Conservation (phyloP, 139 green algal species). For the Chlorella sp. region DNA sequence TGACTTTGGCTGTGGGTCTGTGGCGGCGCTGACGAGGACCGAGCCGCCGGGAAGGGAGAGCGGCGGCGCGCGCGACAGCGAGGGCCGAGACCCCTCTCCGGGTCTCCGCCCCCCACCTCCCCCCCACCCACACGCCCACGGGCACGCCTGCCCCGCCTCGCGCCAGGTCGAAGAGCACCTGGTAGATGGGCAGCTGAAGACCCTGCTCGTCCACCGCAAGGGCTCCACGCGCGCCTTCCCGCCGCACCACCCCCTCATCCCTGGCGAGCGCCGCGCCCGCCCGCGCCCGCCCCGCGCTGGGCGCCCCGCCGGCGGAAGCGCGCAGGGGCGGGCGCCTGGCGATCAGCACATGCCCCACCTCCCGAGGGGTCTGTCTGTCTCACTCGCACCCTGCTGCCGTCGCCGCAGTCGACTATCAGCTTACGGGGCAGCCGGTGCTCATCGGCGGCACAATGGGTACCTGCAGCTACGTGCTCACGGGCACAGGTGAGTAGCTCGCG, state of each 20-base stretch:
- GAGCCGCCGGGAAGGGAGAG: no score
- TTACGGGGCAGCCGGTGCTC: constrained; percentile 86
- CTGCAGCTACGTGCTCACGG: constrained; percentile 89
- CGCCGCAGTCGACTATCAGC: constrained; percentile 92
- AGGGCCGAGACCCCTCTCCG: background rate
- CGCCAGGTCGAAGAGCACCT: constrained; percentile 83
- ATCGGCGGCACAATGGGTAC: constrained; percentile 94
- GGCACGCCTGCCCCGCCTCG: background rate
- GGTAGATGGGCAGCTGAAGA: constrained; percentile 74
- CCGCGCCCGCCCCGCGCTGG: no score
- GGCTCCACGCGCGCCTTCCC: constrained; percentile 87
- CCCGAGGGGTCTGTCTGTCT: no score
- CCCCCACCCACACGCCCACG: background rate
- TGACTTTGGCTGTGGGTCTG: no score
- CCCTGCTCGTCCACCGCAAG: constrained; percentile 91
- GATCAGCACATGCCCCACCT: no score
- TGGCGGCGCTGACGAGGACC: no score
- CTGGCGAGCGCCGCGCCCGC: no score
- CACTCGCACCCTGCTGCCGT: no score
- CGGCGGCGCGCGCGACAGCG: no score
- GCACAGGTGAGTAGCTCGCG: constrained; percentile 9
- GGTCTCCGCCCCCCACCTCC: background rate
- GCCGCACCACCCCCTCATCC: constrained; percentile 88
- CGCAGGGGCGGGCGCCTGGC: no score
- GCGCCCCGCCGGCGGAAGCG: no score